Conservation (phyloP, 1,139 yeast genomes). For the Blastobotrys niveus region DNA sequence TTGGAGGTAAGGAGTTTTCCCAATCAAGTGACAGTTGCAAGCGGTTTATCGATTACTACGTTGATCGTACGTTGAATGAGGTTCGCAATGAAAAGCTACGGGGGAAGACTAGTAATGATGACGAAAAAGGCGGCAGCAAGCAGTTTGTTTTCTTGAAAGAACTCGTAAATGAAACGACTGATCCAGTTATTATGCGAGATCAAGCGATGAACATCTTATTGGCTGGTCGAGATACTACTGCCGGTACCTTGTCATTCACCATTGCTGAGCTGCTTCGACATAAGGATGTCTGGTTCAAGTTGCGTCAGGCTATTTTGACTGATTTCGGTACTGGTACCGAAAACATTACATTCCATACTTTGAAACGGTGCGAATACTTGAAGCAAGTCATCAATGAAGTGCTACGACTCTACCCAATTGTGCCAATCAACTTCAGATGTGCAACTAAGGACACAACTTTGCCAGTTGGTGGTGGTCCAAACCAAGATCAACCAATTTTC, state of each 20-base stretch:
- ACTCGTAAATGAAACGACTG: conserved; percentile 45
- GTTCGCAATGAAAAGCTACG: conserved; percentile 11
- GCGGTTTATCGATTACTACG: conserved; percentile 32
- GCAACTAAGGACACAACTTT: conserved; percentile 36
- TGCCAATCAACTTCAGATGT: conserved; percentile 49
- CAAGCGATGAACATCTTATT: conserved; percentile 47
- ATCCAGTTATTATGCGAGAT: conserved; percentile 45
- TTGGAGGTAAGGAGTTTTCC: conserved; percentile 36
- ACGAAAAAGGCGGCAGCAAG: conserved; percentile 6
- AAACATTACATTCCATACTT: conserved; percentile 42
- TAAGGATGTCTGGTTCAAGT: conserved; percentile 35
- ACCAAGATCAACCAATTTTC: conserved; percentile 42
- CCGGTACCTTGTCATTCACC: conserved; percentile 43
- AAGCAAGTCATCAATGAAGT: conserved; percentile 47
- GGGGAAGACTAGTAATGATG: background rate
- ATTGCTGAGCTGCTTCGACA: conserved; percentile 46
- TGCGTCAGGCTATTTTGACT: conserved; percentile 26
- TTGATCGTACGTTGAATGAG: conserved; percentile 24
- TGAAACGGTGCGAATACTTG: conserved; percentile 48
- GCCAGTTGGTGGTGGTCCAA: conserved; percentile 39
- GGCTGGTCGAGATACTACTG: conserved; percentile 53
- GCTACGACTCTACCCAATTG: conserved; percentile 52
- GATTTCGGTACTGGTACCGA: conserved; percentile 28
- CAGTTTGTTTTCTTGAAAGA: conserved; percentile 36
- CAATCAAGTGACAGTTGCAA: conserved; percentile 25